Conservation (phyloP, 345 rosid genomes). For the Eucalyptus regnans region DNA sequence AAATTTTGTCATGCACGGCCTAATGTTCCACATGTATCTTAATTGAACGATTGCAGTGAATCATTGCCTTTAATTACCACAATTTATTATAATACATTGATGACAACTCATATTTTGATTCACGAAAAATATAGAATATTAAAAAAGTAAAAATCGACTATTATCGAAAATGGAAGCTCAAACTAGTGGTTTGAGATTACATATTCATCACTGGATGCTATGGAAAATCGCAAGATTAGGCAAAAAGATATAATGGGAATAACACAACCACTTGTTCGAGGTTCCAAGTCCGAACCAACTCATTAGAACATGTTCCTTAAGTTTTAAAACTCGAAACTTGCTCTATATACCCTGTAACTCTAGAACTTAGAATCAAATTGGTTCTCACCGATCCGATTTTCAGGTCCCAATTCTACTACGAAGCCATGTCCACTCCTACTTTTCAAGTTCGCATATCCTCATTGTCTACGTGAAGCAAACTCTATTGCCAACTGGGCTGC, state of each 20-base stretch:
- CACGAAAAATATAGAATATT: neutral
- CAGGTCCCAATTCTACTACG: neutral
- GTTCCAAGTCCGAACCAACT: accelerated
- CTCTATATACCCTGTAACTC: accelerated
- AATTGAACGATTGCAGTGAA: too few species aligned
- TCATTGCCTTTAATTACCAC: accelerated
- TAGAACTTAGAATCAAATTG: accelerated
- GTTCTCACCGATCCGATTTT: neutral
- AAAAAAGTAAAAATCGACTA: accelerated
- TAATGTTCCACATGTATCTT: accelerated
- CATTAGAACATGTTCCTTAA: accelerated
- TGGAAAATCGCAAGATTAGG: accelerated
- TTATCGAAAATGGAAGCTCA: accelerated
- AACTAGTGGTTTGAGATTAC: neutral
- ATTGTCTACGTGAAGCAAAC: neutral
- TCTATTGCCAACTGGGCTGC: neutral
- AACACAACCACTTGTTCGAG: neutral
- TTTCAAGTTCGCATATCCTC: neutral
- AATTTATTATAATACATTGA: too few species aligned
- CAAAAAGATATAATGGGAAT: too few species aligned
- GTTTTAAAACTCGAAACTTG: too few species aligned
- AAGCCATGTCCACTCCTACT: neutral
- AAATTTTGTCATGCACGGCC: too few species aligned
- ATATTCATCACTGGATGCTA: neutral
- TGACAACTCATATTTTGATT: neutral